Base-by-base conservation (phyloP, 139 green algal genomes). In the Chlamydomonas sp. region DNA sequence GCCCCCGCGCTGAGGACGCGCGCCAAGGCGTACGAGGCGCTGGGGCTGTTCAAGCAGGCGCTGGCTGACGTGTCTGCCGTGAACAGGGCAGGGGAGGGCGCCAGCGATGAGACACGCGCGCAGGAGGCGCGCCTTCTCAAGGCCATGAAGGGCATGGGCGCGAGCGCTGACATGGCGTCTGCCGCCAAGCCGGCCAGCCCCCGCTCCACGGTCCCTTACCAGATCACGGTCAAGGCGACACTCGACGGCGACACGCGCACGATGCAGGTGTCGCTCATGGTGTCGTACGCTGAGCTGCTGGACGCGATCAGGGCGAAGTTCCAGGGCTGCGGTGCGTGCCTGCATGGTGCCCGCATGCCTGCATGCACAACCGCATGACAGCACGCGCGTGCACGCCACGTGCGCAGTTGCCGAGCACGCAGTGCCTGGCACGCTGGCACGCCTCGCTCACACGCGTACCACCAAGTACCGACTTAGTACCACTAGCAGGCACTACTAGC, bases 41-140 rank as follows among this genome's bases (percentile, higher is more conserved):
- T 91, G 76, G 85, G 85, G 2, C 72, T 90, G 4, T 89, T 77
- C 74, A 92, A 92, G 78, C 70, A 90, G 70, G 88, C 90, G 2
- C 81, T 96, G 22, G 62, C 70, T 0, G 90, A 96, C 70, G 71
- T 93, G 3, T 39, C 77, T 48, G 28, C 72, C 0, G 48, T 85
- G 36, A 86, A 84, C 75, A 63, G 60, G 24, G 73, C 35, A 1
- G 83, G 86, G 4, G 64, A 66, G 2, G 80, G 82, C 47, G 85
- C 74, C 2, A 72, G 77, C 5, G 87, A 92, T 35, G 84, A 77
- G 59, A 43, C 59, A 4, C 13, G n/a, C 5, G 22, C 10, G 20
- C n/a, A 24, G 59, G 59, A 66, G 29, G 8, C 20, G 59, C 59
- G 59, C 33, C 33, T 66, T 6, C n/a, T n/a, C 6, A 33, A 66